Base-by-base conservation (phyloP, 2,329 filamentous ascomycete species). In the Trichoderma koningiopsis region DNA sequence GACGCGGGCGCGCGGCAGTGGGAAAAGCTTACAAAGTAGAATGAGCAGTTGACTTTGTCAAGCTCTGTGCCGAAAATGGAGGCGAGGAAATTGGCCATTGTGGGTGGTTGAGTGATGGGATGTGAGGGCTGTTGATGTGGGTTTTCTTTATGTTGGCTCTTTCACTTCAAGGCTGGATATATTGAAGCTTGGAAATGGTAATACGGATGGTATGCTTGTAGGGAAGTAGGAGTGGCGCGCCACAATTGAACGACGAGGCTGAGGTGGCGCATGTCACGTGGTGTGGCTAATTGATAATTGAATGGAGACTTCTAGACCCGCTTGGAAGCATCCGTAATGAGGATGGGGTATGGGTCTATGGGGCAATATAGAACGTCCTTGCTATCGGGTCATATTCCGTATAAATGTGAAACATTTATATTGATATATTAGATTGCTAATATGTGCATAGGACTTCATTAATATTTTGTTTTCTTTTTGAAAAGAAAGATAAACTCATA, bases 51-150 rank as follows among this genome's bases (percentile, higher is more conserved):
- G 85, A 97, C 94, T 80, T 95, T 99, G 90, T 99, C 96, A 83
- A 98, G 96, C 87, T 99, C 96, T 35, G 96, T 99, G 78, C 96
- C 96, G 87, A 99, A 99, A 84, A 99, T 99, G 80, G 94, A 97
- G 77, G 96, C 96, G 81, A 99, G 92, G 81, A 97, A 98, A 86
- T 97, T 97, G 78, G 94, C 94, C 94, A 97, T 97, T 70, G 37
- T 67, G 29, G 60, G 55, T 59, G 53, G 19, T 58, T 58, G 16
- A 37, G 37, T 49, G 27, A n/a, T 60, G 27, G 29, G 8, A 53
- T 11, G 4, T 24, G 35, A 35, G 57, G 57, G 19, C 29, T 29
- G 56, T 29, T 66, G 67, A 22, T 37, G 43, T 31, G 37, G 29
- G 11, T 56, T 31, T 37, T 43, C 56, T 55, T 11, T 13, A 14